These are phyloP conservation scores for Mitosporidium daphniae DNA, from an alignment of 371 early-diverging fungal genomes.

Conservation along the genomic window DNA sequence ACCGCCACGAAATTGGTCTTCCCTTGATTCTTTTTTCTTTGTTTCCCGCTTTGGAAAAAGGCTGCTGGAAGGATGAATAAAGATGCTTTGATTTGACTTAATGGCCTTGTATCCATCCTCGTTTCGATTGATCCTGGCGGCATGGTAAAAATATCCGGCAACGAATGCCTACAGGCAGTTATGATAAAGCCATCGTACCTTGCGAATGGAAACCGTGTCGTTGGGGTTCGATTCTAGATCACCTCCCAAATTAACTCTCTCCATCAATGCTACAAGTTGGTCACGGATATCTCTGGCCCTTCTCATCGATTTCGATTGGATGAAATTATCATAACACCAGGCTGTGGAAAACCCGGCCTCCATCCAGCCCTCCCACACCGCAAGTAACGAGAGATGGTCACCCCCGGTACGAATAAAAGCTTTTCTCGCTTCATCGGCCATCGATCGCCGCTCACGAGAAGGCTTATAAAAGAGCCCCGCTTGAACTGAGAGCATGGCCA, in stretches of 20 bases:
- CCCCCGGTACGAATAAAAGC: conserved; percentile 62
- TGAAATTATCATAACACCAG: conserved; percentile 63
- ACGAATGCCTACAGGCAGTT: background rate
- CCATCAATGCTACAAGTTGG: background rate
- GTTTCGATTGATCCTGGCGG: background rate
- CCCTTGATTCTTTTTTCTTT: background rate
- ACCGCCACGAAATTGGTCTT: too few relatives aligned
- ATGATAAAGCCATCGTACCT: too few relatives aligned
- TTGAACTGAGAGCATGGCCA: conserved; percentile 59
- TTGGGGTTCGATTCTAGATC: too few relatives aligned
- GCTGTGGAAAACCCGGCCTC: conserved; percentile 6
- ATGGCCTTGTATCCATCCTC: background rate
- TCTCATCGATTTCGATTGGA: conserved; percentile 35
- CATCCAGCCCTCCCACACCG: conserved; percentile 29
- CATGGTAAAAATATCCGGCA: background rate
- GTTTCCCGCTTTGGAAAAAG: background rate
- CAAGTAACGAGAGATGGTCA: conserved; percentile 51
- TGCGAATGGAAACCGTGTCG: too few relatives aligned
- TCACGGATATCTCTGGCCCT: conserved; percentile 15
- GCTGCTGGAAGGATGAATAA: background rate
- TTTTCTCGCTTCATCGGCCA: conserved; percentile 58
- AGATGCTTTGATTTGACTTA: background rate
- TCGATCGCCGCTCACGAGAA: conserved; percentile 35
- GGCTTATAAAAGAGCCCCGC: conserved; percentile 47
- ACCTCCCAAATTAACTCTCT: background rate